Evolutionary conservation across 2,329 filamentous ascomycete species (phyloP), one percentile per base, ranked within the genome.

Genomic region (Penicillium sp.): DNA sequence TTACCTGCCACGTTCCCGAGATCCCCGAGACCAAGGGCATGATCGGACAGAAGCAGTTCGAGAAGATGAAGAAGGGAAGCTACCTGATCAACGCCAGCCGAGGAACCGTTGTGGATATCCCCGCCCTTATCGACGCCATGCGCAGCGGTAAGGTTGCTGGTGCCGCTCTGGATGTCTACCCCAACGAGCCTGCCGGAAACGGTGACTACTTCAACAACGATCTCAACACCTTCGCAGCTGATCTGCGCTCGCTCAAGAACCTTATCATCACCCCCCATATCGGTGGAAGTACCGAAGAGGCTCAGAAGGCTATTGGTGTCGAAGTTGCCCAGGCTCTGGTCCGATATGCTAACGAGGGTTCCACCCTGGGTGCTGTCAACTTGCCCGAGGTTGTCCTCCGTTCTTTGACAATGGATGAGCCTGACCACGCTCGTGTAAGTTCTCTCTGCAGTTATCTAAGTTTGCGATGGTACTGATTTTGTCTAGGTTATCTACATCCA

Each of bases 1-100:
- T 99, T 58, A 95, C 92, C 1, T 86, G 94, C 47, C 94, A 99
- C 76, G 94, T 99, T 4, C 94, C 94, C 1, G 94, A 97, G 75
- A 83, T 96, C 7, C 83, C 91, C 21, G 94, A 99, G 78, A 99
- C 94, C 25, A 90, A 88, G 79, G 89, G 93, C 76, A 87, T 99
- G 87, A 95, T 99, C 64, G 87, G 89, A n/a, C 79, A 82, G 19
- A 73, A 82, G 58, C 85, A 99, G 74, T 83, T 99, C 48, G 86
- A 87, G 60, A 83, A 89, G 76, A 99, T 99, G 94, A 96, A 95
- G 80, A 82, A 85, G 11, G 94, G 94, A 34, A 87, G 90, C 65
- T 99, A 99, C 76, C 80, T 99, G 51, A 94, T 99, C 79, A 99
- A 99, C 76, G 94, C 94, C 61, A 94, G 90, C 73, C 89, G 94